These are phyloP conservation scores for Apiotrichum porosum DNA, from an alignment of 1,284 basidiomycete genomes.

Conservation along the genomic window DNA sequence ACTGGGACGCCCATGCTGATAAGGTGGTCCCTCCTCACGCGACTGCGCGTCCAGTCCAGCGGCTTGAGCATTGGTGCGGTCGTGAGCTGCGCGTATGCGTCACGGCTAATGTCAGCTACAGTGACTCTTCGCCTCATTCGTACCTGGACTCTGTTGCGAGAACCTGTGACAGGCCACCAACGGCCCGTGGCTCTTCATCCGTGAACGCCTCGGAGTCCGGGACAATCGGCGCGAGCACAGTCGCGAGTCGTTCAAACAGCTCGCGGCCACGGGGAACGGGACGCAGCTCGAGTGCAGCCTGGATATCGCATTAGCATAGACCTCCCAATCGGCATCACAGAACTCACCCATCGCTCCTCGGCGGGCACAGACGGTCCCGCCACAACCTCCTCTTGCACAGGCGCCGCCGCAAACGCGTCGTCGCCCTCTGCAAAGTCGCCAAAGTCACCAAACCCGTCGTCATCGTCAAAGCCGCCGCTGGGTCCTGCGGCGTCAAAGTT, in stretches of 20 bases:
- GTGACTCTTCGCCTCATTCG: not conserved
- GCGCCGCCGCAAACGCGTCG: not conserved
- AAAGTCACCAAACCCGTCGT: slow-evolving; percentile 58
- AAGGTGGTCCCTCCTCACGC: slow-evolving; percentile 78
- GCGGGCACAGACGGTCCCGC: slow-evolving; percentile 15
- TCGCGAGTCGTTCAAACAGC: slow-evolving; percentile 60
- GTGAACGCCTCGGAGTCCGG: slow-evolving; percentile 54
- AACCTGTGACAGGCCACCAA: slow-evolving; percentile 71
- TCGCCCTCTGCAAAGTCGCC: slow-evolving; percentile 55
- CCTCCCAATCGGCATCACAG: too few species aligned
- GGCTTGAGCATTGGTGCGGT: slow-evolving; percentile 56
- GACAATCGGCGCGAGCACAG: slow-evolving; percentile 65
- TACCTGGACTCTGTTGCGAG: slow-evolving; percentile 61
- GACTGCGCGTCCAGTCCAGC: slow-evolving; percentile 84
- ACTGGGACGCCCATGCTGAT: slow-evolving; percentile 86
- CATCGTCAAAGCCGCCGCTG: slow-evolving; percentile 19
- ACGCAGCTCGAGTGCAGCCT: slow-evolving; percentile 62
- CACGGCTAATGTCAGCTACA: slow-evolving; percentile 57
- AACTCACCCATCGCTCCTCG: slow-evolving; percentile 15
- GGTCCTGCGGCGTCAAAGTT: slow-evolving; percentile 46
- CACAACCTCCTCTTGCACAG: slow-evolving; percentile 50
- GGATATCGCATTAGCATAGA: slow-evolving; percentile 22
- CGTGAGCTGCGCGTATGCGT: slow-evolving; percentile 62
- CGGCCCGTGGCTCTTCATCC: slow-evolving; percentile 69
- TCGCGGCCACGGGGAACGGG: slow-evolving; percentile 59